A percentile compares a stretch with the other conserved stretches of the same genome.
These are phyloP conservation scores for Tolypocladium capitatum DNA, from an alignment of 2,329 filamentous ascomycete genomes.

Conservation along the genomic window DNA sequence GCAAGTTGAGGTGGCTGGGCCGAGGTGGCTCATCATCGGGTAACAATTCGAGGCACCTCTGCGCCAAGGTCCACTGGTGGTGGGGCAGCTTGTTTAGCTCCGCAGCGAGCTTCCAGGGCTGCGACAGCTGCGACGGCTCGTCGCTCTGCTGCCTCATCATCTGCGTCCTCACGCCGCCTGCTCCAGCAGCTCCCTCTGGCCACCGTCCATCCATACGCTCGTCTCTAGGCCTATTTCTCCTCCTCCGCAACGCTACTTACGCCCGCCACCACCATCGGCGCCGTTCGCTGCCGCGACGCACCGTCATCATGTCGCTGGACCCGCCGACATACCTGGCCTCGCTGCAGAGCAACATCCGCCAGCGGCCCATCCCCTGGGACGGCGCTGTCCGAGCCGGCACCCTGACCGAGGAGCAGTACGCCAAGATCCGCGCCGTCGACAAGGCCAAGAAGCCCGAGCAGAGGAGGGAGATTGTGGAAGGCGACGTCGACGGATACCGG, in stretches of 20 bases:
- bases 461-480: slow-evolving; percentile 68
- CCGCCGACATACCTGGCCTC: slow-evolving; percentile 74
- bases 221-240: background rate
- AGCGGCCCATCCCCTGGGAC: slow-evolving; percentile 94
- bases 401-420: slow-evolving; percentile 85
- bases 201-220: background rate
- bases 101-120: background rate
- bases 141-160: background rate
- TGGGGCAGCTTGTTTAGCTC: background rate
- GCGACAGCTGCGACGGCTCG: background rate
- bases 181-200: background rate
- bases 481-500: slow-evolving; percentile 67
- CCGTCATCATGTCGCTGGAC: slow-evolving; percentile 67
- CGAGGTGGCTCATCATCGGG: background rate
- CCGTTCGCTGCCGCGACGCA: background rate
- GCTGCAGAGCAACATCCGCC: slow-evolving; percentile 93
- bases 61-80: background rate
- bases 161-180: background rate
- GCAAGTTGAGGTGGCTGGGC: background rate
- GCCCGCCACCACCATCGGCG: background rate
- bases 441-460: slow-evolving; percentile 82
- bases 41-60: background rate
- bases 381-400: slow-evolving; percentile 86
- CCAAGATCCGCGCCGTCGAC: slow-evolving; percentile 92
- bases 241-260: background rate